Evolutionary conservation across 495 filamentous ascomycete genomes (phyloP).

Genomic region (Daldinia bambusicola): DNA sequence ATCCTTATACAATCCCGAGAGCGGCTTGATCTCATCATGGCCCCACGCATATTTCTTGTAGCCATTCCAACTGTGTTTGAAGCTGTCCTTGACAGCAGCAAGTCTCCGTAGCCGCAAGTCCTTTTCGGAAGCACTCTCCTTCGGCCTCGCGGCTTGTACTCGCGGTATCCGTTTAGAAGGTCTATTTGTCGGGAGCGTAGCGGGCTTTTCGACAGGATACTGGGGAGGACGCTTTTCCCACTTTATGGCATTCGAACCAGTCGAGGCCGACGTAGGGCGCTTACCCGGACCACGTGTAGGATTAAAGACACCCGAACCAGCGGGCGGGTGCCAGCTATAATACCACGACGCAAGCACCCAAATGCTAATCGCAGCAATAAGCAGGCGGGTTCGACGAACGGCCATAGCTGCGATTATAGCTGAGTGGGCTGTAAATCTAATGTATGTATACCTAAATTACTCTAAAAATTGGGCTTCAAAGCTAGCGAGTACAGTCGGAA

Average conservation of each 20-base stretch:
- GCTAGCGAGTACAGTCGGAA: conserved; percentile 30
- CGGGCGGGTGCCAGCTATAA: conserved; percentile 42
- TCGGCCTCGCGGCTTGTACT: conserved; percentile 67
- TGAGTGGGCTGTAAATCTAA: neutral
- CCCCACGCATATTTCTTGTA: conserved; percentile 82
- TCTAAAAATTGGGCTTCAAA: conserved; percentile 33
- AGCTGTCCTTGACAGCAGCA: conserved; percentile 71
- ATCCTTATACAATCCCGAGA: conserved; percentile 64
- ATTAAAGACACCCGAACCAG: conserved; percentile 18
- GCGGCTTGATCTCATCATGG: conserved; percentile 77
- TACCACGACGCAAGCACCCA: conserved; percentile 48
- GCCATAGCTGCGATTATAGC: conserved; percentile 33
- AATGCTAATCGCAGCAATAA: conserved; percentile 44
- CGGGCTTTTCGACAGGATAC: conserved; percentile 69
- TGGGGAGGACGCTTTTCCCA: conserved; percentile 43
- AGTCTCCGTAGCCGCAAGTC: conserved; percentile 57
- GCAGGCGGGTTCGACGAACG: conserved; percentile 43
- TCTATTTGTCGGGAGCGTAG: conserved; percentile 74
- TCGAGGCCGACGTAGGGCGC: conserved; percentile 16
- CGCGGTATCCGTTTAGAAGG: conserved; percentile 70
- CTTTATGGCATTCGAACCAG: conserved; percentile 14
- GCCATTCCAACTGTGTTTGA: conserved; percentile 76
- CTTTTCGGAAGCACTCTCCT: conserved; percentile 48
- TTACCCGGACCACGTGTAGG: conserved; percentile 22
- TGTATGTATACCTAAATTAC: conserved; percentile 15